Percentiles rank a stretch among this genome's conserved stretches.
Conservation (phyloP, 1,284 basidiomycete genomes). For the Melampsora americana region DNA sequence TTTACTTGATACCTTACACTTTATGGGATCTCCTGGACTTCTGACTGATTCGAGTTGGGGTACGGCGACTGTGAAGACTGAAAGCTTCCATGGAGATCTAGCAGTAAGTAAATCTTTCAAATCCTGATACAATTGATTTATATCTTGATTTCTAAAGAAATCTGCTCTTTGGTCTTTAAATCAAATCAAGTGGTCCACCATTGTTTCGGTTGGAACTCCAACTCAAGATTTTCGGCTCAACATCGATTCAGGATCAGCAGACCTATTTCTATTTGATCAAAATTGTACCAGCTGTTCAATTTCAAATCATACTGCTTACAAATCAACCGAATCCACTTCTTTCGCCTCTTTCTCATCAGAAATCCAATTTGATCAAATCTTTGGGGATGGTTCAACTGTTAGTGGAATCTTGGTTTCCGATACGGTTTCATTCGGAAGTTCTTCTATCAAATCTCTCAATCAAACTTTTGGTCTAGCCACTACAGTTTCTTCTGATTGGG, state of each 20-base stretch:
- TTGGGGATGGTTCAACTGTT: slow-evolving; percentile 25
- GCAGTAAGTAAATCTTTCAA: slow-evolving; percentile 7
- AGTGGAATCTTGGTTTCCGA: slow-evolving; percentile 15
- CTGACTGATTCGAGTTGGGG: slow-evolving; percentile 20
- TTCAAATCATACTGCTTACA: slow-evolving; percentile 1
- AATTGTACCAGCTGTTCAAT: slow-evolving; percentile 22
- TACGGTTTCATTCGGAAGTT: neutral
- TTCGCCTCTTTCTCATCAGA: neutral
- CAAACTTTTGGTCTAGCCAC: slow-evolving; percentile 39
- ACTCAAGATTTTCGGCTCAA: slow-evolving; percentile 24
- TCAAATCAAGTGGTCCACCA: slow-evolving; percentile 34
- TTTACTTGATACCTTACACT: neutral
- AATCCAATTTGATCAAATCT: slow-evolving; percentile 9
- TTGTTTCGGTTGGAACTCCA: slow-evolving; percentile 22
- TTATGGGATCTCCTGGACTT: slow-evolving; percentile 6
- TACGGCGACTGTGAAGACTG: slow-evolving; percentile 36
- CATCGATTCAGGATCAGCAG: slow-evolving; percentile 36
- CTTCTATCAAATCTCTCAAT: neutral
- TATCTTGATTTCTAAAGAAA: neutral
- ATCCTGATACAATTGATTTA: neutral
- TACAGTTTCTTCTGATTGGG: slow-evolving; percentile 24
- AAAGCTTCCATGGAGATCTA: slow-evolving; percentile 31
- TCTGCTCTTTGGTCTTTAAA: neutral
- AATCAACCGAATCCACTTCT: neutral
- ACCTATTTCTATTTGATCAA: slow-evolving; percentile 37